These are phyloP conservation scores for Acorus gramineus DNA, from an alignment of 106 monocot genomes.

Conservation along the genomic window DNA sequence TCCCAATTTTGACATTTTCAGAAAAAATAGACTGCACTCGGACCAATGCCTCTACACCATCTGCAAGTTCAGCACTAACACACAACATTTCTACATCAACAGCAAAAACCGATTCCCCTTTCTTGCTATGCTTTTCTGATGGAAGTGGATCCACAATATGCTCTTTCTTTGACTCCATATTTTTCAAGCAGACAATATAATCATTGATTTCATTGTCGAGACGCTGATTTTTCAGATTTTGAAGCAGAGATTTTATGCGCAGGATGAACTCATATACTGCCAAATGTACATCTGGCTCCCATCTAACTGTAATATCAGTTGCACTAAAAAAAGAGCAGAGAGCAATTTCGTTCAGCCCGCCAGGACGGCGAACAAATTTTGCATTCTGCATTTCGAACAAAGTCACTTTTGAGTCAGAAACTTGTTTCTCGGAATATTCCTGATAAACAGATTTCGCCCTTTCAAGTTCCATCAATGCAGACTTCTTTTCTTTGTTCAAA, in stretches of 20 bases:
- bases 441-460: conserved; percentile 50
- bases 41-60: conserved; percentile 78
- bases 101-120: conserved; percentile 72
- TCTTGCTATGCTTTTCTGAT: conserved; percentile 35
- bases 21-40: conserved; percentile 88
- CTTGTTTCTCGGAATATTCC: conserved; percentile 51
- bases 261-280: conserved; percentile 50
- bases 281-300: conserved; percentile 95
- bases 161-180: conserved; percentile 18
- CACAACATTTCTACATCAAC: conserved; percentile 75
- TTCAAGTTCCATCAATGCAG: conserved; percentile 63
- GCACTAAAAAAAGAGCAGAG: conserved; percentile 83
- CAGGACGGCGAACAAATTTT: conserved; percentile 77
- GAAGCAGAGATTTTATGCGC: conserved; percentile 40
- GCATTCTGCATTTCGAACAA: conserved; percentile 84
- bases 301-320: conserved; percentile 65
- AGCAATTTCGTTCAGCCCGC: conserved; percentile 56
- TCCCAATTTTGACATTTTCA: conserved; percentile 89
- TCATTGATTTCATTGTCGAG: conserved; percentile 32
- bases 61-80: conserved; percentile 81
- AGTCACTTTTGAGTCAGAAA: conserved; percentile 32
- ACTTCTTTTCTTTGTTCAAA: conserved; percentile 71
- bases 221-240: conserved; percentile 33
- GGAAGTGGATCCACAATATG: conserved; percentile 19
- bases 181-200: conserved; percentile 13